Evolutionary conservation across 768 basidiomycete species (phyloP).

Genomic region (Mrakia blollopis): DNA sequence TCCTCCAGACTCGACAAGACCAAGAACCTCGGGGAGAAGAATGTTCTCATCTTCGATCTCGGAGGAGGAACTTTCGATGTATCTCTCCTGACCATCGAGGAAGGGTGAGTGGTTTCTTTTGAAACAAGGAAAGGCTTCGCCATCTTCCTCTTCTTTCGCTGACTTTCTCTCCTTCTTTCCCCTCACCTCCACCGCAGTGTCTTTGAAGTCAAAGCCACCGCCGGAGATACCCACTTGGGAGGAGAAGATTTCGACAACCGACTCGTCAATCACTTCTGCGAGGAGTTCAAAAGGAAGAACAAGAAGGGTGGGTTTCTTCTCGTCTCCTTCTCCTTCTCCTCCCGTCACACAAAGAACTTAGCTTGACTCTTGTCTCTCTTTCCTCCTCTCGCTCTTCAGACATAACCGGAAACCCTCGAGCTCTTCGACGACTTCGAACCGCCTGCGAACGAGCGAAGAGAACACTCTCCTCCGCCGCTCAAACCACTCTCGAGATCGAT

Average conservation of each 20-base stretch:
- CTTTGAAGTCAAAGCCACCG: slow-evolving; percentile 63
- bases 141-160: no score
- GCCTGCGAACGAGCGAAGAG: slow-evolving; percentile 17
- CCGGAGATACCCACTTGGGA: slow-evolving; percentile 67
- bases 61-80: slow-evolving; percentile 39
- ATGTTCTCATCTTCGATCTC: slow-evolving; percentile 15
- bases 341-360: neutral
- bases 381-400: slow-evolving; percentile 3
- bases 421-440: slow-evolving; percentile 8
- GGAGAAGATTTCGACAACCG: slow-evolving; percentile 81
- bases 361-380: slow-evolving; percentile 27
- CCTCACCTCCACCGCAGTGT: neutral
- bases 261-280: slow-evolving; percentile 91
- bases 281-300: slow-evolving; percentile 94
- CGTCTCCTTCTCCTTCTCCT: no score
- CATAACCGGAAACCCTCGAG: slow-evolving; percentile 9
- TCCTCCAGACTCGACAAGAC: neutral
- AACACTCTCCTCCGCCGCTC: slow-evolving; percentile 77
- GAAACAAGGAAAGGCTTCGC: no score
- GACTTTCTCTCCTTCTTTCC: neutral
- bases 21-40: neutral
- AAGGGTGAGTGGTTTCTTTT: slow-evolving; percentile 52
- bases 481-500: slow-evolving; percentile 96
- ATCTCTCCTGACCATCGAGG: slow-evolving; percentile 93
- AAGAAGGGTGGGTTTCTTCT: slow-evolving; percentile 52